phyloP scores from a whole-genome alignment of 345 rosid genomes.

The Citrus sp. region DNA sequence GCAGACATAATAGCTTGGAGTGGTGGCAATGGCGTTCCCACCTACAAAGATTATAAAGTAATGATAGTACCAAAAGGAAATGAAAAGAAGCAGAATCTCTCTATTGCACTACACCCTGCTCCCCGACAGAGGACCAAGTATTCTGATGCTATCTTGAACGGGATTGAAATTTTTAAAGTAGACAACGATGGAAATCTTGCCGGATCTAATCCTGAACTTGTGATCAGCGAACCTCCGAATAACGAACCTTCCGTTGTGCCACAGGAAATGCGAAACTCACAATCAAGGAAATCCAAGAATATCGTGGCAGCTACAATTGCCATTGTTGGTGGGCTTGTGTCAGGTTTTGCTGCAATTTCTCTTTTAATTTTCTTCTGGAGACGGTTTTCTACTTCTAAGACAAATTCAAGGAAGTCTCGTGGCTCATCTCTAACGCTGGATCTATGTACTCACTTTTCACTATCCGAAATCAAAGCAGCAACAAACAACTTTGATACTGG shows the following conservation, averaged over 20 bases:
- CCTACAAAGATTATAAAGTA: slow-evolving; percentile 24
- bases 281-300: too few species aligned
- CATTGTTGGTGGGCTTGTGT: background rate
- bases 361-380: background rate
- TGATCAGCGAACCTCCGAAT: background rate
- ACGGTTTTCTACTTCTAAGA: background rate
- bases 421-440: background rate
- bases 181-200: slow-evolving; percentile 2
- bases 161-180: slow-evolving; percentile 51
- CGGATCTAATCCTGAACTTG: slow-evolving; percentile 31
- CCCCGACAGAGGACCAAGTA: background rate
- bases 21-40: slow-evolving; percentile 17
- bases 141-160: slow-evolving; percentile 41
- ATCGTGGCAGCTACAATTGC: too few species aligned
- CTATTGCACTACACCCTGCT: slow-evolving; percentile 22
- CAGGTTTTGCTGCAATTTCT: background rate
- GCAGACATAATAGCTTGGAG: slow-evolving; percentile 17
- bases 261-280: too few species aligned
- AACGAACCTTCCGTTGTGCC: too few species aligned
- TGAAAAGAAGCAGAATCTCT: slow-evolving; percentile 23
- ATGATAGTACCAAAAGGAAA: background rate
- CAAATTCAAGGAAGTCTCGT: background rate
- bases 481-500: slow-evolving; percentile 32
- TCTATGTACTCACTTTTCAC: slow-evolving; percentile 3
- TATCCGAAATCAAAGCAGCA: slow-evolving; percentile 22